Base-by-base conservation (phyloP, 768 basidiomycete genomes). In the Termitomyces sp. region DNA sequence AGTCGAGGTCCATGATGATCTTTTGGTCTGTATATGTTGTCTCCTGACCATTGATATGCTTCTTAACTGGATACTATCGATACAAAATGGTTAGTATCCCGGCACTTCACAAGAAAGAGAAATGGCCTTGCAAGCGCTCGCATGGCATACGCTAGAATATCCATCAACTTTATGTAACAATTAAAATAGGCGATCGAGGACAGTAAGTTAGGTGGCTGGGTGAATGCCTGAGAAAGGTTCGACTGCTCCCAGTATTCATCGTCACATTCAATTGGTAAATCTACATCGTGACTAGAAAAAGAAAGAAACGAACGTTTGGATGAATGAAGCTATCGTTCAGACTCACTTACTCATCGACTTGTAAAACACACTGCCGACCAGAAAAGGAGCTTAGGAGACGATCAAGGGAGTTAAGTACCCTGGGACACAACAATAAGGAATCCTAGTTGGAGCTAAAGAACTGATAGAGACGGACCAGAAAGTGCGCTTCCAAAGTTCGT, bases 401-500 rank as follows among this genome's bases (percentile, higher is more conserved):
- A 63, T 86, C 84, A 42, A 82, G 67, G 27, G 65, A 71, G 20
- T 83, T 67, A 9, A 84, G 71, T 0, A 79, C 75, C 83, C 84
- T 84, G 52, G 8, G 32, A 13, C 29, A 14, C 3, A 34, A 5
- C 20, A 13, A 55, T 37, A 26, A 12, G 26, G 26, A n/a, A 24
- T 18, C 10, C 10, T 18, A 2, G 16, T 10, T 39, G 24, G 27
- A 29, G 24, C 31, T 46, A 32, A 12, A 52, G 1, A 29, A 24
- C 12, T 36, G 47, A 57, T 5, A 41, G 5, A 39, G 8, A 61
- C 62, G 9, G 56, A 81, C 83, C 84, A 87, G 63, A 86, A 86
- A 8, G 79, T 82, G 24, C 86, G 80, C 66, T 88, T 89, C 83
- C 87, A 89, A 22, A 88, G 74, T 67, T 93, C 90, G 55, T 86